Percentiles rank a stretch among this genome's conserved stretches.
Evolutionary conservation across 495 filamentous ascomycete genomes (phyloP).

Genomic region (Sordaria brevicollis): DNA sequence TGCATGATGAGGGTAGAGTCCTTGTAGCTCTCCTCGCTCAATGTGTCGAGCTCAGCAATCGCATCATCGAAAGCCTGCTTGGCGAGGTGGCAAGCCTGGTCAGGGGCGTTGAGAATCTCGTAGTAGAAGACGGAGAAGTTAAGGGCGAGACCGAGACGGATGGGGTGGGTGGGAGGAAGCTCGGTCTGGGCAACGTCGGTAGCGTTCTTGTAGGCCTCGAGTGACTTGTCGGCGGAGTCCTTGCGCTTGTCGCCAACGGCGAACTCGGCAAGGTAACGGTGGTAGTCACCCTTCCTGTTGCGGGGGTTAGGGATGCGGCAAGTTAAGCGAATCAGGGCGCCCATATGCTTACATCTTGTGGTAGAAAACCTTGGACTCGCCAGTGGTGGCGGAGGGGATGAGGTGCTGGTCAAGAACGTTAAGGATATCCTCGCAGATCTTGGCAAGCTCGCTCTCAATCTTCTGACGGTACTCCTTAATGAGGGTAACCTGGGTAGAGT

Average conservation of each 20-base stretch:
- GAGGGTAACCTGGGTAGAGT: constrained; percentile 77
- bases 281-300: constrained; percentile 97
- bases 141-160: constrained; percentile 93
- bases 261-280: constrained; percentile 99
- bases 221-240: constrained; percentile 87
- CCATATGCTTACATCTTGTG: constrained; percentile 89
- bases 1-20: constrained; percentile 99
- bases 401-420: constrained; percentile 93
- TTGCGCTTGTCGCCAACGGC: constrained; percentile 96
- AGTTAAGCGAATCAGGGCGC: neutral
- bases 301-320: constrained; percentile 17
- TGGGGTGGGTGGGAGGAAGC: constrained; percentile 96
- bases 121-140: constrained; percentile 99
- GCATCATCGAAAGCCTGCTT: constrained; percentile 99
- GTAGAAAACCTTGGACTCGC: constrained; percentile 99
- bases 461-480: constrained; percentile 99
- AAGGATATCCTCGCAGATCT: constrained; percentile 99
- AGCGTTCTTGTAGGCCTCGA: constrained; percentile 93
- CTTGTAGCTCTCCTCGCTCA: constrained; percentile 99
- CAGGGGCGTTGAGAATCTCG: constrained; percentile 97
- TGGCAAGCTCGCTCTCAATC: constrained; percentile 96
- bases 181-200: constrained; percentile 98
- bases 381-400: constrained; percentile 90
- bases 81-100: constrained; percentile 97
- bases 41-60: constrained; percentile 94